These are phyloP conservation scores for Carex myosuroides DNA, from an alignment of 176 grass and related monocot species.

Conservation along the genomic window DNA sequence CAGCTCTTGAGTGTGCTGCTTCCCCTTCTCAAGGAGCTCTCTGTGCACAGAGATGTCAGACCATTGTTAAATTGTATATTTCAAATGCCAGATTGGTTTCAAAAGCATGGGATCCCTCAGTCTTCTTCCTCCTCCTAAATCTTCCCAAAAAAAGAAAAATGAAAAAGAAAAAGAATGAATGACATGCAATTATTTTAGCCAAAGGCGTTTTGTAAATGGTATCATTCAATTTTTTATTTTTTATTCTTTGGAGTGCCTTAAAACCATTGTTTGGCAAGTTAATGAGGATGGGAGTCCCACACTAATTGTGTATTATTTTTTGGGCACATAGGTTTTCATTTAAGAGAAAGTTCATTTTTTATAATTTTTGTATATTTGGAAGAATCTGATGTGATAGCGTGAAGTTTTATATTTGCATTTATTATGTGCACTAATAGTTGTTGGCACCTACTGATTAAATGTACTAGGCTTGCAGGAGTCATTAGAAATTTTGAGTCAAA, in stretches of 20 bases:
- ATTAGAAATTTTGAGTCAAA: too few relatives aligned
- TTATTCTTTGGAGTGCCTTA: slow-evolving; percentile 17
- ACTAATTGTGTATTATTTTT: background rate
- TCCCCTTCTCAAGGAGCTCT: slow-evolving; percentile 81
- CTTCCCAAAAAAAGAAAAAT: background rate
- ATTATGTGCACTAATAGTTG: background rate
- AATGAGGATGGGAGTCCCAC: background rate
- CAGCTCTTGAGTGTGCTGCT: slow-evolving; percentile 74
- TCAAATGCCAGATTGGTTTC: slow-evolving; percentile 95
- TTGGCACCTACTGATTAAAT: background rate
- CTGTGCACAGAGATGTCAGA: slow-evolving; percentile 69
- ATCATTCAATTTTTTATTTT: slow-evolving; percentile 21
- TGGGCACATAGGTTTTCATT: background rate
- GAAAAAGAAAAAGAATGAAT: background rate
- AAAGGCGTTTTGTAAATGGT: slow-evolving; percentile 24
- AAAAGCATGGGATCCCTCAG: slow-evolving; percentile 60
- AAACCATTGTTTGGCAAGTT: background rate
- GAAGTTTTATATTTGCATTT: background rate
- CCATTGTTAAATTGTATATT: slow-evolving; percentile 60
- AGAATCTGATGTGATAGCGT: background rate
- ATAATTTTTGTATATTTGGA: slow-evolving; percentile 3
- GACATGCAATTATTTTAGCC: slow-evolving; percentile 15
- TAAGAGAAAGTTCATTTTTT: background rate
- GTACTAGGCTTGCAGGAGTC: background rate
- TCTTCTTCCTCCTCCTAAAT: background rate